Percentiles rank a stretch among this genome's conserved stretches.
These are phyloP conservation scores for Citeromyces hawaiiensis DNA, from an alignment of 1,139 yeast genomes.

Conservation along the genomic window DNA sequence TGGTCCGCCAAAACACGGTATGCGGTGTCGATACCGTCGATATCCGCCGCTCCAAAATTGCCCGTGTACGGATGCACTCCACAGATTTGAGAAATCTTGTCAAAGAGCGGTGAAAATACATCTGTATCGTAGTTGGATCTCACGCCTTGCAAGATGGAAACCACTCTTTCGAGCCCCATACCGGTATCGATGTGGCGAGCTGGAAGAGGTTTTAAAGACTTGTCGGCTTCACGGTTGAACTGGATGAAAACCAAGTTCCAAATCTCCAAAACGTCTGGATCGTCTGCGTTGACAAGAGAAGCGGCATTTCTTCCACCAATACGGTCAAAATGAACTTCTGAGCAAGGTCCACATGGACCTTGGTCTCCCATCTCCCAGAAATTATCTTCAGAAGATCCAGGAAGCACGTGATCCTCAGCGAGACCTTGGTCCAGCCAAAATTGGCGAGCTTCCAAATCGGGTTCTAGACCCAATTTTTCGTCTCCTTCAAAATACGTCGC, in stretches of 20 bases:
- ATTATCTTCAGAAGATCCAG: slow-evolving; percentile 83
- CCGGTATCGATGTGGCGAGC: slow-evolving; percentile 96
- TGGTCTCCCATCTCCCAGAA: slow-evolving; percentile 99
- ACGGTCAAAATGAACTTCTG: slow-evolving; percentile 94
- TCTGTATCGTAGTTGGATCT: slow-evolving; percentile 94
- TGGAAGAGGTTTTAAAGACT: slow-evolving; percentile 73
- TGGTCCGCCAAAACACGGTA: no score
- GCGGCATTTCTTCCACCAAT: slow-evolving; percentile 97
- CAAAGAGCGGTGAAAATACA: slow-evolving; percentile 82
- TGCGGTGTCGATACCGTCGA: no score
- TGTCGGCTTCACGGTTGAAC: slow-evolving; percentile 85
- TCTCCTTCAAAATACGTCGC: slow-evolving; percentile 97
- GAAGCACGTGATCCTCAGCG: slow-evolving; percentile 80
- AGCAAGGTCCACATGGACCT: slow-evolving; percentile 99
- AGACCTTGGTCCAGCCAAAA: slow-evolving; percentile 85
- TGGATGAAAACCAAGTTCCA: slow-evolving; percentile 98
- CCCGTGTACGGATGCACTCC: no score
- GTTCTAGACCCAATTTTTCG: slow-evolving; percentile 65
- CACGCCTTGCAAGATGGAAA: slow-evolving; percentile 83
- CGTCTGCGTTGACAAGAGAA: slow-evolving; percentile 81
- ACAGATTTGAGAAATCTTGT: no score
- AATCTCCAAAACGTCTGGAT: slow-evolving; percentile 92
- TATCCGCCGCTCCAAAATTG: no score
- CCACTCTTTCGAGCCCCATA: slow-evolving; percentile 96
- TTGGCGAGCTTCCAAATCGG: slow-evolving; percentile 88